phyloP scores from a whole-genome alignment of 768 basidiomycete genomes.

The Pisolithus microcarpus region DNA sequence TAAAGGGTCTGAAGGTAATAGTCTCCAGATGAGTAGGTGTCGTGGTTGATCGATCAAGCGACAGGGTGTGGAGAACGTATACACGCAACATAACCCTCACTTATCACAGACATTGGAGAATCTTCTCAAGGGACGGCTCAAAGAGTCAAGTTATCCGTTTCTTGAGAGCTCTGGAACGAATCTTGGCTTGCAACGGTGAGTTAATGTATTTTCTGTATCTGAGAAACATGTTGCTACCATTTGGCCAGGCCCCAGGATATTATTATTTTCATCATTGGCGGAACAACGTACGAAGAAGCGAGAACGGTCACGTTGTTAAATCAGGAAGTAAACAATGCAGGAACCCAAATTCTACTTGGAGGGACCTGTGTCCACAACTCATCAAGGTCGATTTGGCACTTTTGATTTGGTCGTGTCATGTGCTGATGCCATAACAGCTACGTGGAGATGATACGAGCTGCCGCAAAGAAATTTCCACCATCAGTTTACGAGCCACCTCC shows the following conservation, averaged over 20 bases:
- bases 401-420: not conserved
- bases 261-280: conserved; percentile 95
- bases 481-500: conserved; percentile 71
- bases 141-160: conserved; percentile 88
- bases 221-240: conserved; percentile 1
- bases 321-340: conserved; percentile 61
- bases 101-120: conserved; percentile 88
- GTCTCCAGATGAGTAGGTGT: not conserved
- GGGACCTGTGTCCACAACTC: conserved; percentile 97
- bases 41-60: conserved; percentile 5
- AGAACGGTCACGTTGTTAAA: conserved; percentile 80
- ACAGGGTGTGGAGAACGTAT: conserved; percentile 97
- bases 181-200: conserved; percentile 63
- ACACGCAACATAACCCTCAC: conserved; percentile 94
- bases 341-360: conserved; percentile 77
- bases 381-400: conserved; percentile 51
- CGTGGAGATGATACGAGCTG: conserved; percentile 79
- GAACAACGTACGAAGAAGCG: conserved; percentile 94
- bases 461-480: conserved; percentile 53
- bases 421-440: conserved; percentile 45
- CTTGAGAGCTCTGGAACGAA: conserved; percentile 64
- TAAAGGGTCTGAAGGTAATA: conserved; percentile 88
- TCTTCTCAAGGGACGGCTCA: conserved; percentile 76
- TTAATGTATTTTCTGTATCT: not conserved
- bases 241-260: conserved; percentile 80